Percentiles rank a stretch among this genome's conserved stretches.
Conservation (phyloP, 192 early-diverging fungal genomes). For the Backusella macrospora region DNA sequence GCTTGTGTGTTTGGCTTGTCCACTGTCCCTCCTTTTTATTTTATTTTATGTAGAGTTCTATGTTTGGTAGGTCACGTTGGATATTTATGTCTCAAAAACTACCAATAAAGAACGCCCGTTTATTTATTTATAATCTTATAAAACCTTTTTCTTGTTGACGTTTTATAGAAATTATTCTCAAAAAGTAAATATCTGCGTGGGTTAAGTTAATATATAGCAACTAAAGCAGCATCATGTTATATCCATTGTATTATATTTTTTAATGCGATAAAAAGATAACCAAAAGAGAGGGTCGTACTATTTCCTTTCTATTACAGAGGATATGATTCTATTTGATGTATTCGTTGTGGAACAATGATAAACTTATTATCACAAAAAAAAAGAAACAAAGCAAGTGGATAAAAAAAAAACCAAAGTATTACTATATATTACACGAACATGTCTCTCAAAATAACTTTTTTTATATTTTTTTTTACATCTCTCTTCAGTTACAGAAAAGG, state of each 20-base stretch:
- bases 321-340: neutral
- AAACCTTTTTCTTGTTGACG: neutral
- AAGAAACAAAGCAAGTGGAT: neutral
- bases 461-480: no score
- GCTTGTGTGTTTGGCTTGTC: no score
- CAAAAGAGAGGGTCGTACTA: neutral
- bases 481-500: no score
- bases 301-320: neutral
- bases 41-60: neutral
- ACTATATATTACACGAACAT: no score
- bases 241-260: neutral
- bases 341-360: neutral
- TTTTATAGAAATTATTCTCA: neutral
- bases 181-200: neutral
- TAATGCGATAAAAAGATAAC: neutral
- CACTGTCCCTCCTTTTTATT: no score
- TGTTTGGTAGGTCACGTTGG: constrained; percentile 4
- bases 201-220: neutral
- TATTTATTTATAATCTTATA: neutral
- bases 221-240: neutral
- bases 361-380: neutral
- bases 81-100: neutral
- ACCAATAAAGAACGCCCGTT: neutral
- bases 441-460: no score
- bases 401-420: no score